phyloP scores from a whole-genome alignment of 306 rosid genomes.

The Hippophae rhamnoides region DNA sequence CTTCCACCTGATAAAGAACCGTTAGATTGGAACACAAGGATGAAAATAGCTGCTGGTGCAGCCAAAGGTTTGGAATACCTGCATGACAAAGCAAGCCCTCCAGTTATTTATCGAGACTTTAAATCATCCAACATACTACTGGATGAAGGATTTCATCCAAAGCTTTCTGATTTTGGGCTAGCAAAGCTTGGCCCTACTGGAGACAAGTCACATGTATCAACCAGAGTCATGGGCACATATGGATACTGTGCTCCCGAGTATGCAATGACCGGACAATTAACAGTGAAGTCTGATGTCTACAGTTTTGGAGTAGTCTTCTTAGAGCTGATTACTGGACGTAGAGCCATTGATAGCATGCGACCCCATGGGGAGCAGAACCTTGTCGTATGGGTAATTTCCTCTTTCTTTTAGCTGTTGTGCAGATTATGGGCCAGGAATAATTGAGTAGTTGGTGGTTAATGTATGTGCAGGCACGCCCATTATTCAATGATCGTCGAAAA shows the following conservation, averaged over 20 bases:
- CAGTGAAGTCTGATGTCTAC: slow-evolving; percentile 82
- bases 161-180: slow-evolving; percentile 91
- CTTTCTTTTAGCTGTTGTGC: neutral
- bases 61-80: slow-evolving; percentile 80
- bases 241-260: slow-evolving; percentile 94
- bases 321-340: slow-evolving; percentile 85
- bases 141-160: slow-evolving; percentile 77
- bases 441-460: neutral
- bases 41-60: slow-evolving; percentile 88
- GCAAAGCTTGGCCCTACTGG: slow-evolving; percentile 94
- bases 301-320: slow-evolving; percentile 87
- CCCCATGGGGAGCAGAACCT: slow-evolving; percentile 93
- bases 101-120: slow-evolving; percentile 84
- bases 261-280: slow-evolving; percentile 90
- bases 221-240: slow-evolving; percentile 90
- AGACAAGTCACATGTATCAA: slow-evolving; percentile 87
- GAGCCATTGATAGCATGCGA: slow-evolving; percentile 60
- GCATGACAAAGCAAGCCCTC: slow-evolving; percentile 90
- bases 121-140: slow-evolving; percentile 84
- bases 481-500: slow-evolving; percentile 21
- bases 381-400: slow-evolving; percentile 61
- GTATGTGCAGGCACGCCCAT: neutral
- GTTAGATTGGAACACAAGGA: slow-evolving; percentile 83
- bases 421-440: slow-evolving; percentile 5
- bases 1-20: slow-evolving; percentile 72